Evolutionary conservation across 371 early-diverging fungal species (phyloP).

Genomic region (Mortierella sp.): DNA sequence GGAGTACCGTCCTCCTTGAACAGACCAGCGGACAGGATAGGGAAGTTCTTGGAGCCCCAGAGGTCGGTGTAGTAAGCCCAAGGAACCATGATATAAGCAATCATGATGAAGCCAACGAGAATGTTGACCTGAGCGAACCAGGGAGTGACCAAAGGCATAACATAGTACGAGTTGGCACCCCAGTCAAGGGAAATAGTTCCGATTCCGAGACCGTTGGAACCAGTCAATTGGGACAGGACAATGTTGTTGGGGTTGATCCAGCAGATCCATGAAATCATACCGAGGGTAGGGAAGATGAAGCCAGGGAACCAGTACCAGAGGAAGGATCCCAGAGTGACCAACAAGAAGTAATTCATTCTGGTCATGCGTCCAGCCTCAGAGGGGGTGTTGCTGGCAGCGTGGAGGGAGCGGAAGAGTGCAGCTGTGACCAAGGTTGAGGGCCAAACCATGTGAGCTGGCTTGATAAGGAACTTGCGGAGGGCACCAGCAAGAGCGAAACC

Average conservation of each 20-base stretch:
- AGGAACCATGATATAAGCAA: constrained; percentile 44
- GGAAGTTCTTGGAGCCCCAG: constrained; percentile 48
- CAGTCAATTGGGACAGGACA: constrained; percentile 64
- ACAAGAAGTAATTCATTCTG: constrained; percentile 73
- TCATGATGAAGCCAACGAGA: constrained; percentile 39
- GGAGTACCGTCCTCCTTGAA: constrained; percentile 14
- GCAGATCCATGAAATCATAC: constrained; percentile 69
- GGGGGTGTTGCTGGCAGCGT: constrained; percentile 53
- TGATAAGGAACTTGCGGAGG: constrained; percentile 77
- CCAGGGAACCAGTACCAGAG: constrained; percentile 67
- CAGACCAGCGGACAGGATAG: constrained; percentile 25
- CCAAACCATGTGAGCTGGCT: constrained; percentile 90
- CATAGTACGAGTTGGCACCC: constrained; percentile 39
- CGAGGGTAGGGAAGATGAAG: constrained; percentile 61
- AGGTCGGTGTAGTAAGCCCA: constrained; percentile 45
- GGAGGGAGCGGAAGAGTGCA: constrained; percentile 80
- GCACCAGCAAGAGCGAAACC: constrained; percentile 91
- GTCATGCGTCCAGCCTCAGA: constrained; percentile 57
- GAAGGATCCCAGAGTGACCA: constrained; percentile 59
- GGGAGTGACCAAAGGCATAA: constrained; percentile 41
- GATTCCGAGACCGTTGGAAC: constrained; percentile 51
- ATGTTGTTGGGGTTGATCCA: constrained; percentile 72
- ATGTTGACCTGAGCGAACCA: constrained; percentile 54
- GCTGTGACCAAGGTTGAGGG: constrained; percentile 79
- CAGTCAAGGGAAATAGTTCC: constrained; percentile 51